phyloP scores from a whole-genome alignment of 1,139 yeast genomes.

The Candida smagusa region DNA sequence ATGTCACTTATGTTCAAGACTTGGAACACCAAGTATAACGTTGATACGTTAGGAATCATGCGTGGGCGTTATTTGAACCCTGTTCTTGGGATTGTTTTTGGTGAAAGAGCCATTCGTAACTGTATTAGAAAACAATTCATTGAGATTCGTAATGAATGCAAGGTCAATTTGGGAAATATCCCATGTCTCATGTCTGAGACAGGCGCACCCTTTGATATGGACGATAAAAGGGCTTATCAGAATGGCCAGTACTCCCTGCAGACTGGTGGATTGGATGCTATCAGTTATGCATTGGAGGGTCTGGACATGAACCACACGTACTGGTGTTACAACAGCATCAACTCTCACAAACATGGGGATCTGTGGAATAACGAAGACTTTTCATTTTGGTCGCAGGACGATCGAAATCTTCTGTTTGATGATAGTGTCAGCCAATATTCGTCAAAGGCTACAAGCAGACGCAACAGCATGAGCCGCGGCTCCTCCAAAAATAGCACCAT shows the following conservation, averaged over 20 bases:
- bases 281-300: conserved; percentile 74
- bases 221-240: conserved; percentile 62
- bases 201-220: conserved; percentile 98
- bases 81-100: conserved; percentile 71
- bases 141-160: conserved; percentile 63
- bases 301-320: conserved; percentile 68
- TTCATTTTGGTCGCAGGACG: conserved; percentile 79
- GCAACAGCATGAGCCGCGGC: conserved; percentile 8
- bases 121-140: conserved; percentile 65
- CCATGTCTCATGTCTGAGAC: conserved; percentile 86
- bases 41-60: conserved; percentile 88
- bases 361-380: conserved; percentile 92
- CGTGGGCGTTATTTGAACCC: conserved; percentile 76
- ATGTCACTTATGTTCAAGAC: conserved; percentile 85
- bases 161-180: conserved; percentile 53
- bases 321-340: conserved; percentile 80
- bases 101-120: conserved; percentile 73
- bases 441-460: conserved; percentile 5
- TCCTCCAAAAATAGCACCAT: conserved; percentile 1
- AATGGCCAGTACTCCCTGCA: conserved; percentile 69
- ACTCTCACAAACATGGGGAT: conserved; percentile 83
- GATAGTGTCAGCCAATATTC: conserved; percentile 7
- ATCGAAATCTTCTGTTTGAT: conserved; percentile 20
- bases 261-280: conserved; percentile 79
- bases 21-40: conserved; percentile 76